Base-by-base conservation (phyloP, 139 green algal species). In the Chlorella sp. region DNA sequence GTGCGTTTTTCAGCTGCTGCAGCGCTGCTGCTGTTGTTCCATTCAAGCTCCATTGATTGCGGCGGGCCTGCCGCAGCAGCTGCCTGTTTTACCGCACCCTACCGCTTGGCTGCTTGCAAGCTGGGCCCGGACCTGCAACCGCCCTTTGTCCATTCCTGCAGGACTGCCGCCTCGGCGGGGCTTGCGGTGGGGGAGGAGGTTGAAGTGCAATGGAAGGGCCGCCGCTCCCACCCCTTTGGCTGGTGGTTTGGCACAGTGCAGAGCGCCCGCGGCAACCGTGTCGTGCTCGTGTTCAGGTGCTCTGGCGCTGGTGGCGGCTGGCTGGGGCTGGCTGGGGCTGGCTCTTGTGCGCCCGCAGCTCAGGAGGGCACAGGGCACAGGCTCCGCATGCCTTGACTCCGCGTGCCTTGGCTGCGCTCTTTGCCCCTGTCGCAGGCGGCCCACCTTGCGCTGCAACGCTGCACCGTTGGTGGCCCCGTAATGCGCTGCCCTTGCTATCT, bases 151-250 rank as follows among this genome's bases (percentile, higher is more conserved):
- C 24, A 24, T 16, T 24, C 16, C 13, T 44, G 65, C 65, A 73
- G 65, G 65, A 38, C n/a, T 14, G 72, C 77, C 16, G 41, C 13
- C 3, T 17, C 77, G 11, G 58, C 40, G 8, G 77, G 77, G 2
- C 77, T 83, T 34, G 30, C 36, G 6, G 77, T 83, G 2, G 77
- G 77, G 16, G 77, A 83, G 30, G 77, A 83, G 60, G 77, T 83
- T 60, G 77, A 83, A 60, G 77, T 83, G 56, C 77, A 83, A 43
- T 83, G 77, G 77, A 83, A 83, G 41, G 76, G 77, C 40, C 77
- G 77, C 20, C 77, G 77, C 34, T 40, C 40, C 16, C 77, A 83
- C 77, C 77, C 77, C 9, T 83, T 43, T 40, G 77, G 77, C 58
- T 83, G 58, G 60, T 83, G 77, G 77, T 73, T 83, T 73, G 77